Evolutionary conservation across 1,284 basidiomycete species (phyloP).

Genomic region (Ceratobasidium sp.): DNA sequence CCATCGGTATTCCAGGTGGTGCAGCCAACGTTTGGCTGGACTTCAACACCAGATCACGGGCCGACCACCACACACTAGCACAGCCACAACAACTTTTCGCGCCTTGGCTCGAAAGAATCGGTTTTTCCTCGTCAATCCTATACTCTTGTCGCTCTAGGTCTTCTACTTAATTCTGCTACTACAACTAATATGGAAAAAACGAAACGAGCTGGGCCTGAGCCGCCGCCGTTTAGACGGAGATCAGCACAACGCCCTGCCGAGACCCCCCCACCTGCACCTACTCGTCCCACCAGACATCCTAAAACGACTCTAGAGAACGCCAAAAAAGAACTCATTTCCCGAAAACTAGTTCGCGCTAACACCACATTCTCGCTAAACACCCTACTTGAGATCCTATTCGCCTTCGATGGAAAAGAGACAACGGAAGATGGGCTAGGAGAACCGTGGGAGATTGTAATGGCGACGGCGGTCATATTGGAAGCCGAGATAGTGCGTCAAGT

Average conservation of each 20-base stretch:
- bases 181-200: too few species aligned
- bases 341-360: not conserved
- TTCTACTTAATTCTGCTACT: too few species aligned
- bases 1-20: constrained; percentile 30
- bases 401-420: not conserved
- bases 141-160: too few species aligned
- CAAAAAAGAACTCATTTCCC: not conserved
- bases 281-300: not conserved
- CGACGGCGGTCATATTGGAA: not conserved
- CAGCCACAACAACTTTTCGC: too few species aligned
- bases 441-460: not conserved
- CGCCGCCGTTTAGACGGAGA: too few species aligned
- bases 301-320: not conserved
- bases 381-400: not conserved
- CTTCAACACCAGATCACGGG: too few species aligned
- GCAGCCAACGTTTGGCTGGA: constrained; percentile 35
- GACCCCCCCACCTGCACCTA: too few species aligned
- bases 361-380: not conserved
- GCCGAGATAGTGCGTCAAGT: not conserved
- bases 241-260: too few species aligned
- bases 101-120: too few species aligned
- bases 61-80: too few species aligned
- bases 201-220: too few species aligned
- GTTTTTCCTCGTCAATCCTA: too few species aligned
- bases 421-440: not conserved